Evolutionary conservation across 2,329 filamentous ascomycete species (phyloP), one percentile per base, ranked within the genome.

Genomic region (Penicillium hesseltinei): DNA sequence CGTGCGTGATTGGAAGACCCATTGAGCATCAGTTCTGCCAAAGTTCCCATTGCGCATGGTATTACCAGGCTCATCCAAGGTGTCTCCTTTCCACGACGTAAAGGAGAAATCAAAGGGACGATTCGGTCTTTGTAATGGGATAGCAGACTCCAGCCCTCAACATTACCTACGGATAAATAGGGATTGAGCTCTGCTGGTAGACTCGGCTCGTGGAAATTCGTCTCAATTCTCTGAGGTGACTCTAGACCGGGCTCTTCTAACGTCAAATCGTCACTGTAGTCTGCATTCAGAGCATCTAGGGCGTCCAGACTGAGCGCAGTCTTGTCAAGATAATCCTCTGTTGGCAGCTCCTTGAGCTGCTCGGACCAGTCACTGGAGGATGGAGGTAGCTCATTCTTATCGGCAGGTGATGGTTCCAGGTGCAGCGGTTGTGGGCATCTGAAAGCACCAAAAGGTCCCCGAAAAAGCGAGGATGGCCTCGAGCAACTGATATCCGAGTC

Each of bases 61-160:
- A 63, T 56, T 1, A 64, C 52, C 23, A 62, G 29, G 8, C 42
- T 58, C 10, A 55, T 23, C 62, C 59, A 63, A 9, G 59, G 52
- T 3, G 46, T 51, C 27, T 62, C 59, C 3, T 58, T 49, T 21
- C 54, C 58, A 47, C 50, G 44, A 4, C 55, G 56, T 5, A 61
- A 36, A n/a, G 62, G 56, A 33, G 31, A 33, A 9, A 61, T 52
- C 15, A 64, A 39, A 7, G 52, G 61, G 3, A 64, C 40, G 1
- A 63, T 62, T n/a, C 38, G 43, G 2, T 64, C 59, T 42, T 57
- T 57, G 27, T 64, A 64, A 35, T 63, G 48, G 9, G 62, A 63
- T 4, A 64, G 44, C n/a, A 64, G 45, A 5, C 51, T n/a, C 61
- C 61, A 64, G 11, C 54, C 44, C 36, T 62, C 59, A 6, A 51